Conservation (phyloP, 192 early-diverging fungal species). For the Coemansia sp. region DNA sequence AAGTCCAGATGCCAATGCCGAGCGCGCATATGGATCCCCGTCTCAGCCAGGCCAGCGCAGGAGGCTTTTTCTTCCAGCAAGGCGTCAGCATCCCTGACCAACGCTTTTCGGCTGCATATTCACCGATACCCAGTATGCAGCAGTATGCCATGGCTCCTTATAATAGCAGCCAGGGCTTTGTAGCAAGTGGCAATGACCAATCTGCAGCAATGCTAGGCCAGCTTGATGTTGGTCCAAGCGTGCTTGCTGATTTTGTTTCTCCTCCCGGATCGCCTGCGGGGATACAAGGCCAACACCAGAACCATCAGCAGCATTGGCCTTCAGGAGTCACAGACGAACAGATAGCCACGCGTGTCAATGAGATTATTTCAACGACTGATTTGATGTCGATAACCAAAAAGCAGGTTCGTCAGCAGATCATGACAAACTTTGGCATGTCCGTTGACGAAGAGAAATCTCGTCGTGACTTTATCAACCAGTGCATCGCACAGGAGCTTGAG, state of each 20-base stretch:
- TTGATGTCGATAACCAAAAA: conserved; percentile 99
- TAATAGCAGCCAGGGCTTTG: neutral
- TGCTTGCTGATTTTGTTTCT: conserved; percentile 9
- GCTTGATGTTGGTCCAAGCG: conserved; percentile 8
- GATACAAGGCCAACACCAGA: conserved; percentile 11
- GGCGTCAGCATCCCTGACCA: conserved; percentile 11
- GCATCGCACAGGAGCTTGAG: conserved; percentile 63
- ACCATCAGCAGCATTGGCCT: conserved; percentile 35
- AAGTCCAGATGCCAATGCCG: conserved; percentile 21
- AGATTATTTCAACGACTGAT: conserved; percentile 84
- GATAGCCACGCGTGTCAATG: conserved; percentile 65
- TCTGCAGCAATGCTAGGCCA: conserved; percentile 4
- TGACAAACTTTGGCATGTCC: conserved; percentile 67
- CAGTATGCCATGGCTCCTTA: neutral
- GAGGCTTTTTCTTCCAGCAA: conserved; percentile 28
- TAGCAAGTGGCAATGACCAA: neutral
- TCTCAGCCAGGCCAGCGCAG: conserved; percentile 34
- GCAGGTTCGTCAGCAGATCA: conserved; percentile 91
- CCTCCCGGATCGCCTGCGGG: conserved; percentile 18
- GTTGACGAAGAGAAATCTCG: conserved; percentile 71
- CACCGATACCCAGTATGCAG: conserved; percentile 1
- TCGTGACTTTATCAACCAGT: conserved; percentile 86
- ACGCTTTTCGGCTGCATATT: conserved; percentile 5
- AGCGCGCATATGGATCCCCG: conserved; percentile 32
- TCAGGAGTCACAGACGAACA: conserved; percentile 69